A percentile compares a stretch with the other conserved stretches of the same genome.
Evolutionary conservation across 2,329 filamentous ascomycete species (phyloP).

Genomic region (Fusarium neocosmosporiellum): DNA sequence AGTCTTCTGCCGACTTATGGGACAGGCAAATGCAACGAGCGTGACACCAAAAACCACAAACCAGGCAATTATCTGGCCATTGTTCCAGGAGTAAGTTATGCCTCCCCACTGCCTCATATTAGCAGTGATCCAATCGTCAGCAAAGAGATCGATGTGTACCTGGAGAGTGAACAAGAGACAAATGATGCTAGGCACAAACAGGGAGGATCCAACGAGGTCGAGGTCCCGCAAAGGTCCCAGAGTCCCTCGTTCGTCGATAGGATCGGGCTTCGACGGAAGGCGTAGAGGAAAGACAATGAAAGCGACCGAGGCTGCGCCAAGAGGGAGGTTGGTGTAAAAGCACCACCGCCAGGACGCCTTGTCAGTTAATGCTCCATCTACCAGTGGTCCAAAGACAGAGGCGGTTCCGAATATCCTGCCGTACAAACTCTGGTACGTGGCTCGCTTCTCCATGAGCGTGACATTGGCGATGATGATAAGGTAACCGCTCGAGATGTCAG

Average conservation of each 20-base stretch:
- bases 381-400: conserved; percentile 8
- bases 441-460: conserved; percentile 12
- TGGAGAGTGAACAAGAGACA: neutral
- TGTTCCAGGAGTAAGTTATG: neutral
- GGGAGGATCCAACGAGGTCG: neutral
- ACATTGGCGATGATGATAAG: conserved; percentile 17
- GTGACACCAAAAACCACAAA: neutral
- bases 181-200: neutral
- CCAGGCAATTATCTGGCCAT: neutral
- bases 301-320: neutral
- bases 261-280: neutral
- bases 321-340: neutral
- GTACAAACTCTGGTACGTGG: conserved; percentile 9
- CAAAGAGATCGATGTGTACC: neutral
- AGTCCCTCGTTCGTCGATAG: neutral
- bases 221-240: neutral
- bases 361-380: conserved; percentile 1
- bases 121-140: neutral
- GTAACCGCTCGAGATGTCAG: conserved; percentile 4
- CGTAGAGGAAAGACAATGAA: neutral
- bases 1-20: no score
- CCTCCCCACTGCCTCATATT: neutral
- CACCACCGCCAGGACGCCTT: neutral
- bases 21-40: neutral
- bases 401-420: conserved; percentile 11